These are phyloP conservation scores for Ascochyta lentis DNA, from an alignment of 2,329 filamentous ascomycete species.

Conservation along the genomic window DNA sequence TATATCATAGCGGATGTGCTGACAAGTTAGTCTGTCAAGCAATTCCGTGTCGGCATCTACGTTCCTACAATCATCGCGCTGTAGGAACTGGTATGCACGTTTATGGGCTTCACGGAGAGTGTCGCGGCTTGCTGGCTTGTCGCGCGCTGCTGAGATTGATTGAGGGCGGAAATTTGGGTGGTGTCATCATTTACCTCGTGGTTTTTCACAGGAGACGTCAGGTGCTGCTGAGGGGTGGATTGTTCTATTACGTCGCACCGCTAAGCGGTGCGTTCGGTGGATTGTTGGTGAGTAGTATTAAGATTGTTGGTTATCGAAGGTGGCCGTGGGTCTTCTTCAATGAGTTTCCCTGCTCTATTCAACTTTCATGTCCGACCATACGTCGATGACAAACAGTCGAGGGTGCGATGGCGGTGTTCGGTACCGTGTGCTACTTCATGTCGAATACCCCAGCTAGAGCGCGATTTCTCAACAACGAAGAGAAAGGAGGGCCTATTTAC, in stretches of 20 bases:
- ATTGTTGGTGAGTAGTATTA: conserved; percentile 51
- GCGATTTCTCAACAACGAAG: no score
- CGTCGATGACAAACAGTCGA: conserved; percentile 39
- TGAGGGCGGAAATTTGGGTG: conserved; percentile 52
- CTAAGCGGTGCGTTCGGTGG: conserved; percentile 53
- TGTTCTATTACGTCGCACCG: conserved; percentile 49
- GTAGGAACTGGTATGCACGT: conserved; percentile 51
- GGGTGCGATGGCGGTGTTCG: conserved; percentile 43
- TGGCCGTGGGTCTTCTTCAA: conserved; percentile 43
- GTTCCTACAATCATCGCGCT: conserved; percentile 49
- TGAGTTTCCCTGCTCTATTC: conserved; percentile 8
- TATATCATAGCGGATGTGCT: conserved; percentile 54
- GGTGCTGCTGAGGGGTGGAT: conserved; percentile 50
- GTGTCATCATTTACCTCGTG: conserved; percentile 52
- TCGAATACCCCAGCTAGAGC: no score
- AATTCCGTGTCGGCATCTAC: conserved; percentile 51
- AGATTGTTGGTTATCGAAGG: conserved; percentile 45
- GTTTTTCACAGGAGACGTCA: conserved; percentile 53
- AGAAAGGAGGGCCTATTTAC: no score
- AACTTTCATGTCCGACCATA: no score
- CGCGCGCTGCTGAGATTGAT: conserved; percentile 52
- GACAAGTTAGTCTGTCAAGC: conserved; percentile 51
- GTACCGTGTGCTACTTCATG: conserved; percentile 50
- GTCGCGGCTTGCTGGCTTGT: conserved; percentile 51
- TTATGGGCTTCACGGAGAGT: conserved; percentile 52